Percentiles rank a stretch among this genome's conserved stretches.
Conservation (phyloP, 2,329 filamentous ascomycete species). For the Magnaporthiopsis poae region DNA sequence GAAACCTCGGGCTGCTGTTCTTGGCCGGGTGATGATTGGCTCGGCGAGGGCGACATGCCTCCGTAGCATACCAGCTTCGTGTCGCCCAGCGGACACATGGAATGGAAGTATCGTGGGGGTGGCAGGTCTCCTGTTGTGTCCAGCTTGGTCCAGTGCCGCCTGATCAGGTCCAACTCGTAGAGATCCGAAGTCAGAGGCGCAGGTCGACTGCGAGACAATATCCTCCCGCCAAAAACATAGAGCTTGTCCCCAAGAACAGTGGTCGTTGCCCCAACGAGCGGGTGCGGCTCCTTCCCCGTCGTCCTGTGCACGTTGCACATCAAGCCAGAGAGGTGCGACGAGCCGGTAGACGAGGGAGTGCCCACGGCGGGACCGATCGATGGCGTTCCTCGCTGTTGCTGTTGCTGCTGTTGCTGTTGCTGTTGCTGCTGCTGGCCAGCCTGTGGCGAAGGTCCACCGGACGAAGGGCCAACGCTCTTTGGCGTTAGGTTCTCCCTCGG, state of each 20-base stretch:
- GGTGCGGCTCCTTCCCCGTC: conserved; percentile 81
- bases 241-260: conserved; percentile 91
- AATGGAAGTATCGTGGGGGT: conserved; percentile 91
- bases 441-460: conserved; percentile 48
- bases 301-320: conserved; percentile 72
- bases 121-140: conserved; percentile 78
- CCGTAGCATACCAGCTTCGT: conserved; percentile 96
- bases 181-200: conserved; percentile 75
- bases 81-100: conserved; percentile 84
- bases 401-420: conserved; percentile 21
- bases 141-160: conserved; percentile 85
- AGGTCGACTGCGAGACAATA: conserved; percentile 73
- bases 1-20: conserved; percentile 77
- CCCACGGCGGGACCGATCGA: conserved; percentile 28
- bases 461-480: conserved; percentile 43
- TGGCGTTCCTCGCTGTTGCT: conserved; percentile 22
- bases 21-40: conserved; percentile 34
- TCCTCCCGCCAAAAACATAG: conserved; percentile 88
- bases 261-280: conserved; percentile 87
- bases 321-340: conserved; percentile 51
- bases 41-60: conserved; percentile 78
- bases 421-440: conserved; percentile 25
- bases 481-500: conserved; percentile 39
- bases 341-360: conserved; percentile 34
- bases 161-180: conserved; percentile 85